Evolutionary conservation across 1,284 basidiomycete genomes (phyloP).

Genomic region (Puccinia horiana): DNA sequence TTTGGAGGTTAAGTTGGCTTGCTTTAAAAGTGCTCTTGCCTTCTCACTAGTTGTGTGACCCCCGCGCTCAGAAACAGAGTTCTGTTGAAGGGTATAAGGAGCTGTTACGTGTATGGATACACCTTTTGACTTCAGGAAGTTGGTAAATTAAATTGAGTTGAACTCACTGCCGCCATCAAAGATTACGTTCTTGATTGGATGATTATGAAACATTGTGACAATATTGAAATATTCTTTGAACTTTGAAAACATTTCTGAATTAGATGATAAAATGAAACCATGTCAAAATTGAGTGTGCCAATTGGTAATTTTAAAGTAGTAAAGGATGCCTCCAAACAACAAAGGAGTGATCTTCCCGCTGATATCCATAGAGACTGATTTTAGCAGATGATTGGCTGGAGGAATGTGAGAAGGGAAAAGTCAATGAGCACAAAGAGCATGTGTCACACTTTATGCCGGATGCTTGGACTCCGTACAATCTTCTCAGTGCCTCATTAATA

Average conservation of each 20-base stretch:
- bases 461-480: not conserved
- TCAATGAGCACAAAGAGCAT: not conserved
- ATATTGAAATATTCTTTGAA: not conserved
- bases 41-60: conserved; percentile 1
- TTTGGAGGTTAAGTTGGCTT: not conserved
- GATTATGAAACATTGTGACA: not conserved
- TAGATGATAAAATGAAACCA: not conserved
- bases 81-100: conserved; percentile 23
- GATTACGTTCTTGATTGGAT: not conserved
- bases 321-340: not conserved
- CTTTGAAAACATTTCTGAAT: not conserved
- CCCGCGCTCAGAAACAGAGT: not conserved
- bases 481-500: not conserved
- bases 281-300: not conserved
- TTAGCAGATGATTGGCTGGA: not conserved
- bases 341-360: conserved; percentile 32
- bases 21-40: not conserved
- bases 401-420: not conserved
- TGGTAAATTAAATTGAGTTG: not conserved
- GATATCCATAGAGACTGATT: conserved; percentile 18
- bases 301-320: conserved; percentile 39
- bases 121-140: not conserved
- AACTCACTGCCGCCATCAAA: conserved; percentile 20
- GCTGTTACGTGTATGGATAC: not conserved
- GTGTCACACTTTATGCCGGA: not conserved